Base-by-base conservation (phyloP, 306 rosid genomes). In the Malus sieversii region DNA sequence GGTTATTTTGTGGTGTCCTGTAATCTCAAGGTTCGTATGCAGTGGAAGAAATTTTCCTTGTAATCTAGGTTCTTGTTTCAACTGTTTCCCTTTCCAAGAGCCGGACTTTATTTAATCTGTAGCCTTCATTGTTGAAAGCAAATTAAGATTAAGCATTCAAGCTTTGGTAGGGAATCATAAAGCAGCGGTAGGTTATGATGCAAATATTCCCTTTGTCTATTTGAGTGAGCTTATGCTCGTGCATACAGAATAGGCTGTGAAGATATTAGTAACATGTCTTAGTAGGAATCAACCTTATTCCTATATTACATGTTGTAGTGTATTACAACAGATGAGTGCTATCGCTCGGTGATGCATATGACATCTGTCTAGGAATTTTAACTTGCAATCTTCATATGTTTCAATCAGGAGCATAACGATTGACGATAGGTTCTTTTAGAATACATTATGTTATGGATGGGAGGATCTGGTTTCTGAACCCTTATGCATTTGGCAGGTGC, bases 401-500 rank as follows among this genome's bases (percentile, higher is more conserved):
- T 59, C 7, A 25, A 23, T 57, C 66, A 23, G 16, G 44, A 72
- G 10, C 12, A 57, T 72, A 8, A 57, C 66, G 14, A 55, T 55
- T 15, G 10, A 19, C 18, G 51, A 38, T 15, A 8, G 15, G 32
- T 42, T 22, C 45, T 48, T 29, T 20, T 14, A 61, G 53, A 32
- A 52, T 27, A 65, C 33, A 51, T 77, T 77, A 32, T 52, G 27
- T 48, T 20, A 40, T 22, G 59, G 16, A 16, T 53, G n/a, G 13
- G 61, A 55, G 20, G 59, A 58, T 59, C 44, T 33, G 35, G 42
- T 14, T 65, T 45, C 69, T 70, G 78, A 69, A 32, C 29, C 20
- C 51, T 27, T 22, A 51, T 74, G 42, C 11, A 64, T 79, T 63
- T 76, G 52, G 29, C 87, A 95, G 98, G 97, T 78, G 84, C 97